Evolutionary conservation across 1,284 basidiomycete species (phyloP).

Genomic region (Trichosporon asahii): DNA sequence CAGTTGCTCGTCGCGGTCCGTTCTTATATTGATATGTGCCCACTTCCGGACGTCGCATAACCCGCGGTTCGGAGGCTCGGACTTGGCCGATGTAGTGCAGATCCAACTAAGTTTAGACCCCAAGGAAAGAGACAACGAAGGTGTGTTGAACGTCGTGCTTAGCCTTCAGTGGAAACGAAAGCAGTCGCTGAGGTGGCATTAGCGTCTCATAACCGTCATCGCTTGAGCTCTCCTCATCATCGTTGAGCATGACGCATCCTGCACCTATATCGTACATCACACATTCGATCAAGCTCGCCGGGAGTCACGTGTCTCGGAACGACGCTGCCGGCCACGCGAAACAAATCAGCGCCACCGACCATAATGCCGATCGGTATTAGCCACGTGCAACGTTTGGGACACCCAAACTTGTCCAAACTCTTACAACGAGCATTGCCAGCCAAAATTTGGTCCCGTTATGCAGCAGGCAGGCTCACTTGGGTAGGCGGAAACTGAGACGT

Average conservation of each 20-base stretch:
- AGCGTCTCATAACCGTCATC: background rate
- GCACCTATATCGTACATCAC: too few relatives aligned
- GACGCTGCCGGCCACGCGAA: background rate
- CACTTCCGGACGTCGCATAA: background rate
- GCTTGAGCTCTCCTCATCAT: background rate
- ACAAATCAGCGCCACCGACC: background rate
- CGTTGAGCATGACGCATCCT: background rate
- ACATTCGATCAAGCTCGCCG: too few relatives aligned
- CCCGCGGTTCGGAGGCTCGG: background rate
- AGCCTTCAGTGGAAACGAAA: background rate
- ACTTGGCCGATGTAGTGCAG: background rate
- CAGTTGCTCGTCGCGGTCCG: background rate
- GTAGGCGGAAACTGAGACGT: background rate
- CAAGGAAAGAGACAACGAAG: background rate
- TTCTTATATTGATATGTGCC: background rate
- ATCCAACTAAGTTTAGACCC: background rate
- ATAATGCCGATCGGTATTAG: background rate
- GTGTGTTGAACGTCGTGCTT: background rate
- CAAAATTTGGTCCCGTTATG: conserved; percentile 3
- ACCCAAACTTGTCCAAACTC: background rate
- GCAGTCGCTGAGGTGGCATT: background rate
- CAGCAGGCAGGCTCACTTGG: background rate
- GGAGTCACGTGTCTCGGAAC: too few relatives aligned
- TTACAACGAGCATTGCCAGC: background rate
- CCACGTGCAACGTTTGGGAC: background rate